Evolutionary conservation across 345 rosid genomes (phyloP).

Genomic region (Gossypium raimondii): DNA sequence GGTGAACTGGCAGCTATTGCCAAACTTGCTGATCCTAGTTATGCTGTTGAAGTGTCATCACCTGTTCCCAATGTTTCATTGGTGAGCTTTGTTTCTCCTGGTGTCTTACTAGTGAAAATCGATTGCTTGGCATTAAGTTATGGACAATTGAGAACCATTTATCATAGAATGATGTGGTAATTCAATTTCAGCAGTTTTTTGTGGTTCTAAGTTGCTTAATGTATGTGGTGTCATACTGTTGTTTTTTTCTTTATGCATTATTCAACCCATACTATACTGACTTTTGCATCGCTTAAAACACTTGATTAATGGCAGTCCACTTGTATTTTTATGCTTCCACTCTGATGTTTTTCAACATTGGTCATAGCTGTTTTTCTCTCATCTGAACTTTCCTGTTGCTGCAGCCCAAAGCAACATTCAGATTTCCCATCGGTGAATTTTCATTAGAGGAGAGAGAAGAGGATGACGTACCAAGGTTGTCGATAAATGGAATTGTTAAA

Average conservation of each 20-base stretch:
- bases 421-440: slow-evolving; percentile 81
- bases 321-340: not conserved
- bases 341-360: not conserved
- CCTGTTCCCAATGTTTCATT: slow-evolving; percentile 59
- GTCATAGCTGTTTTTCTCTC: not conserved
- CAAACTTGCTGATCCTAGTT: slow-evolving; percentile 60
- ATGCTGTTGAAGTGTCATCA: slow-evolving; percentile 66
- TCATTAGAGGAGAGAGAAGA: slow-evolving; percentile 66
- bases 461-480: slow-evolving; percentile 50
- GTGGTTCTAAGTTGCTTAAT: not conserved
- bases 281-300: not conserved
- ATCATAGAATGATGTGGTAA: not conserved
- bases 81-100: slow-evolving; percentile 39
- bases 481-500: slow-evolving; percentile 60
- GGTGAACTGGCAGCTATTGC: slow-evolving; percentile 74
- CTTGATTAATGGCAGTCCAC: not conserved
- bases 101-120: not conserved
- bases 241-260: not conserved
- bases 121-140: no score
- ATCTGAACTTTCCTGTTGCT: slow-evolving; percentile 9
- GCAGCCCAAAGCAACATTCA: slow-evolving; percentile 87
- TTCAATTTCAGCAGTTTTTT: not conserved
- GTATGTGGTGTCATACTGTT: not conserved
- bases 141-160: slow-evolving; percentile 4
- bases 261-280: not conserved